Evolutionary conservation across 441 rosid species (phyloP).

Genomic region (Populus hybrid): DNA sequence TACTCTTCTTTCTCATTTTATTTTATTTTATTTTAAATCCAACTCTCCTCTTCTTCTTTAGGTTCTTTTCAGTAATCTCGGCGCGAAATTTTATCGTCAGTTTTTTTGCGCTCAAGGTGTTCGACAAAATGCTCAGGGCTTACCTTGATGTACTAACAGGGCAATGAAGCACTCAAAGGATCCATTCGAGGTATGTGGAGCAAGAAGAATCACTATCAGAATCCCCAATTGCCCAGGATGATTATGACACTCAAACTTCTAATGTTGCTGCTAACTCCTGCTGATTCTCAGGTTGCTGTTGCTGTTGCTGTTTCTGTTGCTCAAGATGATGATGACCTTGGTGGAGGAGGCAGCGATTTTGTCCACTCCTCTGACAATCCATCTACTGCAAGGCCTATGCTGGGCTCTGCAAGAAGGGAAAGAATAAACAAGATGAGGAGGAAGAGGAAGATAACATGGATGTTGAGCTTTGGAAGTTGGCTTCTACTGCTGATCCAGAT

Average conservation of each 20-base stretch:
- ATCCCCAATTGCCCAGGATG: constrained; percentile 46
- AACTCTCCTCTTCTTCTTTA: not conserved
- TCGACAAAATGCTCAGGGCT: not conserved
- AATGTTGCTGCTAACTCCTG: not conserved
- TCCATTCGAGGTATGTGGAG: constrained; percentile 76
- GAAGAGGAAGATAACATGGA: constrained; percentile 90
- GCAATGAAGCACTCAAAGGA: constrained; percentile 78
- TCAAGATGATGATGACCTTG: constrained; percentile 41
- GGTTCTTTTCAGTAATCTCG: not conserved
- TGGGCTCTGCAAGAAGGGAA: constrained; percentile 25
- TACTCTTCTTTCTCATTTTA: not conserved
- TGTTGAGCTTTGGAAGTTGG: constrained; percentile 69
- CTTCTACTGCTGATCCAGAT: constrained; percentile 66
- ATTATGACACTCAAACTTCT: constrained; percentile 22
- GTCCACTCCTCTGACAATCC: constrained; percentile 21
- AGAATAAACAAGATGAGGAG: constrained; percentile 73
- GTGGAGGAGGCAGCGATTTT: not conserved
- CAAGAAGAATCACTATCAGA: constrained; percentile 65
- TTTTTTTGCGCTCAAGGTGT: not conserved
- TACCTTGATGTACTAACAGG: not conserved
- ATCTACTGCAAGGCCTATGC: constrained; percentile 21
- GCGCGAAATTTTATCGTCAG: no score
- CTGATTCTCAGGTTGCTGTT: constrained; percentile 3
- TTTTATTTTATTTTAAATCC: no score
- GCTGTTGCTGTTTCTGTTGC: constrained; percentile 9